These are phyloP conservation scores for Hagleromyces aurorensis DNA, from an alignment of 805 yeast genomes.

Conservation along the genomic window DNA sequence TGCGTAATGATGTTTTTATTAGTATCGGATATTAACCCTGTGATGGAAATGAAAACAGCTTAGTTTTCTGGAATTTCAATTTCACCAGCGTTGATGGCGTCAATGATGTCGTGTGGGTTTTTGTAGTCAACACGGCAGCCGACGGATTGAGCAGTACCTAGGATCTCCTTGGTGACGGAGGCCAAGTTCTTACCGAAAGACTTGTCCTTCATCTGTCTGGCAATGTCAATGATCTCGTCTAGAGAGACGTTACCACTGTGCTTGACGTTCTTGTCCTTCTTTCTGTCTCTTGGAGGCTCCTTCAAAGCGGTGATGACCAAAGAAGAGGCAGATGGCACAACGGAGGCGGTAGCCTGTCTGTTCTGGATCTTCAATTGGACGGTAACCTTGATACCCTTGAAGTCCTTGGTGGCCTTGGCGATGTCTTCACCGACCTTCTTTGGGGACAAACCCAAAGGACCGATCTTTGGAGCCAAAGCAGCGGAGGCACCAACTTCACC, in stretches of 20 bases:
- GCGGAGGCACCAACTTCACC: conserved; percentile 99
- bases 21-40: conserved; percentile 19
- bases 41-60: conserved; percentile 18
- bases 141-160: conserved; percentile 99
- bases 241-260: conserved; percentile 98
- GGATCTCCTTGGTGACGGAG: conserved; percentile 95
- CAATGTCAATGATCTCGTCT: conserved; percentile 93
- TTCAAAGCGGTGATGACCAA: conserved; percentile 97
- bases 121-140: conserved; percentile 99
- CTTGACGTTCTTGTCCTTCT: conserved; percentile 99
- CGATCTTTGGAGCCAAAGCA: conserved; percentile 99
- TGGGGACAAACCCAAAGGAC: conserved; percentile 99
- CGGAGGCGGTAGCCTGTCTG: conserved; percentile 99
- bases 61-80: conserved; percentile 52
- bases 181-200: conserved; percentile 96
- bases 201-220: conserved; percentile 95
- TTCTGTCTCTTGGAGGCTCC: conserved; percentile 99
- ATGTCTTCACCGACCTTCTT: conserved; percentile 99
- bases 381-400: conserved; percentile 99
- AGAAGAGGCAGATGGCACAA: conserved; percentile 99
- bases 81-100: conserved; percentile 97
- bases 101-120: conserved; percentile 98
- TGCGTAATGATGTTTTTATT: conserved; percentile 19
- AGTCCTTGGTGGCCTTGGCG: conserved; percentile 98
- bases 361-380: conserved; percentile 98